Evolutionary conservation across 768 basidiomycete genomes (phyloP).

Genomic region (Suillus subaureus): DNA sequence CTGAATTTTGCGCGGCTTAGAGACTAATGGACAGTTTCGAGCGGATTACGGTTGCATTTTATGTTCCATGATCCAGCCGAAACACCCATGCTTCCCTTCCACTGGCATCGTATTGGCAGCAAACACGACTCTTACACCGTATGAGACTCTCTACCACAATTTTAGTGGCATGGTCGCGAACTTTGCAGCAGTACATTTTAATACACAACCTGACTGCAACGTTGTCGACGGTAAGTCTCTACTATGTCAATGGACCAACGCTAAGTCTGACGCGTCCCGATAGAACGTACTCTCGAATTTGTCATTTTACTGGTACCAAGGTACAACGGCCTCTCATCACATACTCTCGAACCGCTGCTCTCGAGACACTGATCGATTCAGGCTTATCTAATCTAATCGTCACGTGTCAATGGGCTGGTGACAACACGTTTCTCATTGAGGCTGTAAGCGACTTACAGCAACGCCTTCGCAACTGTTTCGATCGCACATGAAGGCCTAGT

Average conservation of each 20-base stretch:
- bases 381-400: constrained; percentile 6
- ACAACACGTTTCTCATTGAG: no score
- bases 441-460: no score
- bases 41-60: not conserved
- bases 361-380: not conserved
- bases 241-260: not conserved
- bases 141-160: not conserved
- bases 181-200: not conserved
- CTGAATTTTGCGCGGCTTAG: not conserved
- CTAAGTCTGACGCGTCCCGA: not conserved
- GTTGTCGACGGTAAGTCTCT: not conserved
- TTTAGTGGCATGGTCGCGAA: not conserved
- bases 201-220: not conserved
- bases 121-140: no score
- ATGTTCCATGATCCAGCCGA: not conserved
- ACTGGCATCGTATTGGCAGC: not conserved
- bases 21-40: not conserved
- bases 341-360: not conserved
- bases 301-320: not conserved
- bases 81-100: not conserved
- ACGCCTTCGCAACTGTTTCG: not conserved
- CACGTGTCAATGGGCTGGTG: not conserved
- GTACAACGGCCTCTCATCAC: not conserved
- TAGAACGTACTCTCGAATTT: not conserved
- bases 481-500: not conserved